A percentile compares a stretch with the other conserved stretches of the same genome.
These are phyloP conservation scores for Drechslerella dactyloides DNA, from an alignment of 2,329 filamentous ascomycete species.

Conservation along the genomic window DNA sequence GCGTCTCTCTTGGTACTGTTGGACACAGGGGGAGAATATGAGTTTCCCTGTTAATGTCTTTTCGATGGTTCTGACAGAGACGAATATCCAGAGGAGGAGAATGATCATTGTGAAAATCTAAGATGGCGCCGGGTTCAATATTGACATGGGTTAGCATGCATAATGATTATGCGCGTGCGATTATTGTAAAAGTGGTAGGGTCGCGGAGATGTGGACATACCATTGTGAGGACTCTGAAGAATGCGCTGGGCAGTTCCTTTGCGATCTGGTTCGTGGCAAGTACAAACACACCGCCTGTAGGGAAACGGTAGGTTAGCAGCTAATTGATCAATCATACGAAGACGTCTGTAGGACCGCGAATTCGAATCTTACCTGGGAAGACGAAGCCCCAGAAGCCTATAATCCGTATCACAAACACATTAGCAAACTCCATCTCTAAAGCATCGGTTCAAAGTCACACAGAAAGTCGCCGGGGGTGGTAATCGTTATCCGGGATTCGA, in stretches of 20 bases:
- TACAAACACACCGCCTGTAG: slow-evolving; percentile 63
- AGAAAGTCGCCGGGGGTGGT: no score
- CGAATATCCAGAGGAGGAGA: slow-evolving; percentile 65
- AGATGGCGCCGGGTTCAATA: background rate
- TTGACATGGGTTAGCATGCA: background rate
- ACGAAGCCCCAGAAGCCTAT: slow-evolving; percentile 49
- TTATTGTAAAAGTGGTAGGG: background rate
- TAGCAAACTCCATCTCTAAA: slow-evolving; percentile 13
- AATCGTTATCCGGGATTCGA: no score
- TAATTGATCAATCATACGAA: background rate
- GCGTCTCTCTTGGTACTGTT: slow-evolving; percentile 55
- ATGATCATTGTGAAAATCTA: slow-evolving; percentile 63
- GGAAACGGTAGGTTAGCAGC: slow-evolving; percentile 16
- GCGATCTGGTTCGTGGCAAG: slow-evolving; percentile 62
- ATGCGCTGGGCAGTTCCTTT: slow-evolving; percentile 63
- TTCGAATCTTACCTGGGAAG: slow-evolving; percentile 44
- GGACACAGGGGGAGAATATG: slow-evolving; percentile 65
- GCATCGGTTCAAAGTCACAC: background rate
- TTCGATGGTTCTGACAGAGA: slow-evolving; percentile 62
- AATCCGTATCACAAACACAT: slow-evolving; percentile 7
- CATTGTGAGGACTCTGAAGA: slow-evolving; percentile 66
- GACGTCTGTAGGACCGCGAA: background rate
- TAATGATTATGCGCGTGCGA: background rate
- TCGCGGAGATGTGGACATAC: slow-evolving; percentile 53
- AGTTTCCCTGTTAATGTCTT: slow-evolving; percentile 62